These are phyloP conservation scores for Didymella arachidicola DNA, from an alignment of 2,329 filamentous ascomycete genomes.

Conservation along the genomic window DNA sequence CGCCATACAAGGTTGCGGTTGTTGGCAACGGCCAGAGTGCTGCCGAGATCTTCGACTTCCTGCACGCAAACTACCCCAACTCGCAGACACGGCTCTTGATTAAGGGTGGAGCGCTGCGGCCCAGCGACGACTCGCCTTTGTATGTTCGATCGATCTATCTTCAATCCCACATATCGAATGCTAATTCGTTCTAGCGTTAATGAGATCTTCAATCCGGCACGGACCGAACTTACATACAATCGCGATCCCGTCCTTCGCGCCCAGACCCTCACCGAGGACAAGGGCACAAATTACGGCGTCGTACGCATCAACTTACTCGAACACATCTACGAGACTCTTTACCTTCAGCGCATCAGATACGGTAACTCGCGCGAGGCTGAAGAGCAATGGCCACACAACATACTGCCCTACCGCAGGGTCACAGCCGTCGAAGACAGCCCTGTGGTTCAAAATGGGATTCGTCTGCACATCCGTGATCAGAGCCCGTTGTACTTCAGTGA, in stretches of 20 bases:
- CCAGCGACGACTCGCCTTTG: slow-evolving; percentile 97
- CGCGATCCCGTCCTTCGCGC: slow-evolving; percentile 70
- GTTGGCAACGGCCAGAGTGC: slow-evolving; percentile 91
- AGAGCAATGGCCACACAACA: slow-evolving; percentile 80
- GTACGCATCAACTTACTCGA: slow-evolving; percentile 92
- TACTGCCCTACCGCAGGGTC: slow-evolving; percentile 74
- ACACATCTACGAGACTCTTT: slow-evolving; percentile 84
- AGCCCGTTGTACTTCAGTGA: slow-evolving; percentile 49
- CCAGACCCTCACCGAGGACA: slow-evolving; percentile 70
- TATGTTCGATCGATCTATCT: slow-evolving; percentile 58
- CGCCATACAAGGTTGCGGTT: slow-evolving; percentile 78
- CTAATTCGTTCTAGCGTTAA: slow-evolving; percentile 72
- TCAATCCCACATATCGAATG: background rate
- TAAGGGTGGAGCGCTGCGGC: slow-evolving; percentile 81
- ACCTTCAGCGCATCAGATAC: slow-evolving; percentile 79
- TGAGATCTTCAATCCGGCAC: slow-evolving; percentile 91
- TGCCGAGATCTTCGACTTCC: slow-evolving; percentile 92
- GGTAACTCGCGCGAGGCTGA: slow-evolving; percentile 65
- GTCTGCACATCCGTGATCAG: slow-evolving; percentile 62
- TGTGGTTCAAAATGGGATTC: slow-evolving; percentile 40
- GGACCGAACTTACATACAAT: slow-evolving; percentile 78
- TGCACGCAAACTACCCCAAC: slow-evolving; percentile 83
- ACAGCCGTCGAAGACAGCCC: slow-evolving; percentile 64
- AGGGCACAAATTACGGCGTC: slow-evolving; percentile 92
- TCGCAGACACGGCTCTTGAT: slow-evolving; percentile 80